A percentile compares a stretch with the other conserved stretches of the same genome.
phyloP scores from a whole-genome alignment of 2,329 filamentous ascomycete genomes.

The Massarina eburnea region DNA sequence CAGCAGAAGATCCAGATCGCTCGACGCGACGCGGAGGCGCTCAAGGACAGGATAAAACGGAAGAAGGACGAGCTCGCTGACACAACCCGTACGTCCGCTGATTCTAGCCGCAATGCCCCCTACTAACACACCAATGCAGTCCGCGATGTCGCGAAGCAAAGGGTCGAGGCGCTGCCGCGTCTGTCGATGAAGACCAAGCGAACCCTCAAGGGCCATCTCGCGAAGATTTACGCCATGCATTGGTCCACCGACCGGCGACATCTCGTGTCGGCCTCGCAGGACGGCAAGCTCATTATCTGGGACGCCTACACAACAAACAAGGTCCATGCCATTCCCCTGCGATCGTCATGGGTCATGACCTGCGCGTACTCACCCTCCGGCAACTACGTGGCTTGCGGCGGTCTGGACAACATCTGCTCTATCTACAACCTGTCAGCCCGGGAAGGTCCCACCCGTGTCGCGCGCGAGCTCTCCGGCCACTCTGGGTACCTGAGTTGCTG shows the following conservation, averaged over 20 bases:
- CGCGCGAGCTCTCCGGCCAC: constrained; percentile 92
- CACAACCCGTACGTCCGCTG: constrained; percentile 77
- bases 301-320: constrained; percentile 99
- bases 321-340: constrained; percentile 94
- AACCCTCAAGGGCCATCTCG: constrained; percentile 94
- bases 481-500: constrained; percentile 98
- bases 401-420: constrained; percentile 98
- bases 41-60: constrained; percentile 98
- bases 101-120: constrained; percentile 3
- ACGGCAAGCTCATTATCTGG: constrained; percentile 99
- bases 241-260: constrained; percentile 98
- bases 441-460: constrained; percentile 95
- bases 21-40: constrained; percentile 92
- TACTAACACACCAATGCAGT: constrained; percentile 58
- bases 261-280: constrained; percentile 95
- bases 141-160: constrained; percentile 86
- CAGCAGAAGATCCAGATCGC: constrained; percentile 83
- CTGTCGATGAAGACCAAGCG: constrained; percentile 98
- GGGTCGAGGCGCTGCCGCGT: constrained; percentile 87
- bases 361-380: constrained; percentile 98
- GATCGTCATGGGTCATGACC: constrained; percentile 99
- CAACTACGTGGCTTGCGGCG: constrained; percentile 97
- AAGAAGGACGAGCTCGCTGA: constrained; percentile 99
- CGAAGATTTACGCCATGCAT: constrained; percentile 99
- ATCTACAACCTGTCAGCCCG: constrained; percentile 98